These are phyloP conservation scores for Xylaria grammica DNA, from an alignment of 495 filamentous ascomycete genomes.

Conservation along the genomic window DNA sequence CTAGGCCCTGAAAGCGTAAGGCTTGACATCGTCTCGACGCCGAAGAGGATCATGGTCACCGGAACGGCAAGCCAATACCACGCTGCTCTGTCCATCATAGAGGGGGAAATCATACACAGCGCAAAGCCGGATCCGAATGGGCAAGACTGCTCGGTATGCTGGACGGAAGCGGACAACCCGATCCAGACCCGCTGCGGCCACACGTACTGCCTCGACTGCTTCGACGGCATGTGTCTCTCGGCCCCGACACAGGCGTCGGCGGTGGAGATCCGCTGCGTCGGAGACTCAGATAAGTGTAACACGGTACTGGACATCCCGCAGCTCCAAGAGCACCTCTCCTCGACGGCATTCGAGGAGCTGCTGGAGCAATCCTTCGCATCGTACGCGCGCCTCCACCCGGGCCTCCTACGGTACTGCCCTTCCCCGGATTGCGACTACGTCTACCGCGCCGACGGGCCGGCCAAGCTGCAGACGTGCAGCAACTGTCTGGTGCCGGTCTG, in stretches of 20 bases:
- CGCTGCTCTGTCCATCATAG: slow-evolving; percentile 22
- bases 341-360: slow-evolving; percentile 44
- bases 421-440: slow-evolving; percentile 47
- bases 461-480: slow-evolving; percentile 40
- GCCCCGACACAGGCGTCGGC: slow-evolving; percentile 21
- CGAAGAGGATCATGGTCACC: slow-evolving; percentile 36
- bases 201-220: slow-evolving; percentile 53
- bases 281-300: slow-evolving; percentile 27
- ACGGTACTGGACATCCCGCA: slow-evolving; percentile 37
- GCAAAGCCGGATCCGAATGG: background rate
- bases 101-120: slow-evolving; percentile 1
- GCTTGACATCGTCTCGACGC: slow-evolving; percentile 40
- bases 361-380: slow-evolving; percentile 43
- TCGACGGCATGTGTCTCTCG: slow-evolving; percentile 42
- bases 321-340: slow-evolving; percentile 43
- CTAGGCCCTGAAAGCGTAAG: slow-evolving; percentile 40
- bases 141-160: slow-evolving; percentile 49
- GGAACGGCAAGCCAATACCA: slow-evolving; percentile 34
- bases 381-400: slow-evolving; percentile 42
- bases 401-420: slow-evolving; percentile 44
- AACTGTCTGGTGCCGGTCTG: slow-evolving; percentile 44
- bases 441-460: slow-evolving; percentile 38
- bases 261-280: slow-evolving; percentile 24
- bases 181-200: slow-evolving; percentile 47
- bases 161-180: slow-evolving; percentile 43